These are phyloP conservation scores for Candida pseudoviswanathii DNA, from an alignment of 1,139 yeast genomes.

Conservation along the genomic window DNA sequence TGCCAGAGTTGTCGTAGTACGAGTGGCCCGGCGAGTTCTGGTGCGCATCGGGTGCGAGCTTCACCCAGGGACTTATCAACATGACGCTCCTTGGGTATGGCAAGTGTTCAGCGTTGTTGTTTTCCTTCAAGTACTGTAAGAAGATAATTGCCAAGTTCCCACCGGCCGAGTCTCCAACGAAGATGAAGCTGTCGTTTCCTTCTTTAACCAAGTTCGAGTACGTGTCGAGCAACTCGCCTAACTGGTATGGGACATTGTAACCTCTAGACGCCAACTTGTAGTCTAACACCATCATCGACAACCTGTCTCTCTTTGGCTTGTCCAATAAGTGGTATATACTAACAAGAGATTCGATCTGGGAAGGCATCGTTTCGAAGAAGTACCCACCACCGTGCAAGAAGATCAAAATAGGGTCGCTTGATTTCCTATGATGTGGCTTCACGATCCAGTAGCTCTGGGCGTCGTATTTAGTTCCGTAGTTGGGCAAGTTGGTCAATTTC, in stretches of 20 bases:
- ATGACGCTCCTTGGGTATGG: constrained; percentile 35
- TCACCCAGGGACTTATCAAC: constrained; percentile 45
- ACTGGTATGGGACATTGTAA: constrained; percentile 36
- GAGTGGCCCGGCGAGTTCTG: constrained; percentile 32
- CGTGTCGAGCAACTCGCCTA: constrained; percentile 34
- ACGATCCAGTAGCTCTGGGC: constrained; percentile 41
- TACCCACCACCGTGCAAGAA: constrained; percentile 50
- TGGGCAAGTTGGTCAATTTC: constrained; percentile 21
- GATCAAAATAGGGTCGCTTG: constrained; percentile 38
- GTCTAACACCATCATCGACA: constrained; percentile 40
- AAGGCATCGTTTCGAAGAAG: constrained; percentile 35
- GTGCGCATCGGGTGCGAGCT: constrained; percentile 15
- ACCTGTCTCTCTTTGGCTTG: constrained; percentile 24
- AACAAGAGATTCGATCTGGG: constrained; percentile 34
- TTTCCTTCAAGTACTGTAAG: constrained; percentile 28
- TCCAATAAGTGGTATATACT: constrained; percentile 34
- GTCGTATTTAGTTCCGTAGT: constrained; percentile 38
- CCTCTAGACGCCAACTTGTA: constrained; percentile 40
- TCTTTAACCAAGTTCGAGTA: constrained; percentile 27
- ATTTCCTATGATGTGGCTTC: constrained; percentile 28
- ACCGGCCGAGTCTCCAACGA: constrained; percentile 48
- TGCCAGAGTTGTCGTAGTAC: constrained; percentile 31
- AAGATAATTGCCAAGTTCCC: constrained; percentile 37
- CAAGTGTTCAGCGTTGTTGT: constrained; percentile 7
- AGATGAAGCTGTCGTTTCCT: constrained; percentile 33